phyloP scores from a whole-genome alignment of 2,329 filamentous ascomycete species.

The Zasmidium cellare region DNA sequence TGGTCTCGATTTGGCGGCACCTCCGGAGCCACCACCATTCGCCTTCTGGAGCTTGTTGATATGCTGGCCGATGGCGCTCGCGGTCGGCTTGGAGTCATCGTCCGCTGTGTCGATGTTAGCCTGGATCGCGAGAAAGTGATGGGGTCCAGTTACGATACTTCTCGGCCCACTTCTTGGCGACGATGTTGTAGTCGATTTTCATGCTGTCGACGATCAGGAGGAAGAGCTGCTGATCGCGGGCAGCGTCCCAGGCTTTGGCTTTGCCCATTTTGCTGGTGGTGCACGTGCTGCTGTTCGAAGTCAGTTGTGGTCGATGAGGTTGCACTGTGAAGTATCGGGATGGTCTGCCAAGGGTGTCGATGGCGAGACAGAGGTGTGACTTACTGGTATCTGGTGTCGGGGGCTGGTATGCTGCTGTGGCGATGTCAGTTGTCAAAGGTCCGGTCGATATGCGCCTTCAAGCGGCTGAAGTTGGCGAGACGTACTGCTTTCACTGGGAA shows the following conservation, averaged over 20 bases:
- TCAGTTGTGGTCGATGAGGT: neutral
- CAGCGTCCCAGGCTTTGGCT: constrained; percentile 22
- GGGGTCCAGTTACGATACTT: constrained; percentile 14
- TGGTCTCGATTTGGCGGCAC: constrained; percentile 4
- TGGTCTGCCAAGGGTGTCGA: neutral
- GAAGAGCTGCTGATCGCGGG: constrained; percentile 26
- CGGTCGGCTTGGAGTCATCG: constrained; percentile 16
- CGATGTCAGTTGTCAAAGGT: too few species aligned
- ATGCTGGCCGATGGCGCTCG: constrained; percentile 25
- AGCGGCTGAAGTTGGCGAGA: too few species aligned
- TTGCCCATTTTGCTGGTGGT: constrained; percentile 15
- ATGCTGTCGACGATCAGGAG: constrained; percentile 23
- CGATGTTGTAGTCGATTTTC: constrained; percentile 18
- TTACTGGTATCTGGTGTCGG: too few species aligned
- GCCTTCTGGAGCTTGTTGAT: constrained; percentile 19
- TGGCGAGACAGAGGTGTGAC: too few species aligned
- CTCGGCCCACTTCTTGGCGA: constrained; percentile 16
- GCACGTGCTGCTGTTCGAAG: neutral
- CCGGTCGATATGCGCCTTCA: too few species aligned
- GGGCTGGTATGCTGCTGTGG: too few species aligned
- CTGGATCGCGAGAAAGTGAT: neutral
- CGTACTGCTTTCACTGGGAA: too few species aligned
- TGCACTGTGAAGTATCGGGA: neutral
- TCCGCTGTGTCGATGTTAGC: constrained; percentile 15
- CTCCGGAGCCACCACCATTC: constrained; percentile 8